Base-by-base conservation (phyloP, 2,329 filamentous ascomycete genomes). In the Ophiostoma himal-ulmi region DNA sequence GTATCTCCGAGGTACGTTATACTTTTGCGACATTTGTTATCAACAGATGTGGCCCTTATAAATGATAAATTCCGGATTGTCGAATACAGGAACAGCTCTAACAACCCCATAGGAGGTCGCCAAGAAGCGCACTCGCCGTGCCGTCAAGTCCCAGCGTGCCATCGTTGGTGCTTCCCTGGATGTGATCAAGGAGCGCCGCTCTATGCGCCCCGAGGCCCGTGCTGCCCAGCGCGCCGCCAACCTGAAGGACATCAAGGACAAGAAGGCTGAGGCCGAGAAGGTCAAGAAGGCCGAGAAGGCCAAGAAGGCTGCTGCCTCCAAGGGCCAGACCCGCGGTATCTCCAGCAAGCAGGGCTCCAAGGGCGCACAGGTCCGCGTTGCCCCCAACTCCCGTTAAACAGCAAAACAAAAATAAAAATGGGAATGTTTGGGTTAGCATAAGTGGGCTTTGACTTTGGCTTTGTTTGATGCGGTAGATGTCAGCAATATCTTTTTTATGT, bases 281-380 rank as follows among this genome's bases (percentile, higher is more conserved):
- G 89, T 89, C 83, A 99, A 98, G 93, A 99, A 98, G 92, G 91
- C 92, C 73, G 94, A 98, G 85, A 99, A 99, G 93, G 95, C 95
- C 79, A 98, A 98, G 92, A 86, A 78, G 79, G 94, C 94, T 76
- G 78, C 77, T 74, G 87, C 89, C 76, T 84, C 89, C 81, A 91
- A 92, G 85, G 94, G 93, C 80, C 88, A 93, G 85, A 86, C 87
- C 76, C 82, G 84, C 79, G 89, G 91, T 83, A 92, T 96, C 82
- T 86, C 90, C 82, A 94, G 93, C 89, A 99, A 99, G 92, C 93
- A 97, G 88, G 93, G 93, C 80, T 90, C 93, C 76, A 97, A 96
- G 89, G 95, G 95, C 79, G 88, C 93, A 77, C 88, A 87, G 78
- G 83, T 85, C 80, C 97, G 97, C 91, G 89, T 93, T 78, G 87